Evolutionary conservation across 2,329 filamentous ascomycete genomes (phyloP), one percentile per base, ranked within the genome.

Genomic region (Colletotrichum lentis): DNA sequence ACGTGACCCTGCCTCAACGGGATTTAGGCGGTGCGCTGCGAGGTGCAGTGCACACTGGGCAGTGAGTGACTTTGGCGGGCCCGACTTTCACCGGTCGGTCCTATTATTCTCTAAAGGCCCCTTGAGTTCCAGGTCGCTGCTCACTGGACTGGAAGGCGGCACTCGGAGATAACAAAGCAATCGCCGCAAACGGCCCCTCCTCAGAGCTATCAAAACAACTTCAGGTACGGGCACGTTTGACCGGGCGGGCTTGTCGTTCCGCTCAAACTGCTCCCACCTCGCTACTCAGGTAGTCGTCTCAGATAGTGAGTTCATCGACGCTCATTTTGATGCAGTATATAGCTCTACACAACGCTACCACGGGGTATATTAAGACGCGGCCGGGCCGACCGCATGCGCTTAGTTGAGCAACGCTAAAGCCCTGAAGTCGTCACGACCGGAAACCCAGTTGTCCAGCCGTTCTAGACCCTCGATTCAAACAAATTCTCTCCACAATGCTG

Each of bases 1-100:
- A 76, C 74, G 75, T 77, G 75, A 75, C 47, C 27, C 37, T 57
- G 16, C 65, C 57, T 70, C 70, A 71, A 71, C 69, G 67, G 69
- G 67, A 70, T 63, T 67, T 71, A 50, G 47, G 53, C 57, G 55
- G 61, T 65, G 54, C 44, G 65, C 62, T 44, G 65, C 62, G 12
- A 35, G 27, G 31, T 35, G 56, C 43, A 22, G 46, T 22, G n/a
- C n/a, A n/a, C n/a, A n/a, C n/a, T n/a, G n/a, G n/a, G n/a, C n/a
- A n/a, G n/a, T n/a, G 27, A 31, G 46, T 22, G 27, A 31, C 53
- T 56, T 56, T 64, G 62, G 66, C 50, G 62, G 62, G 62, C 55
- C 64, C 62, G 56, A 44, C 62, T 66, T 61, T 43, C 50, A 69
- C 59, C 66, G 62, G 66, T 56, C 66, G 18, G 55, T 61, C 62